Percentiles rank a stretch among this genome's conserved stretches.
Conservation (phyloP, 352 stramenopile species). For the Phytophthora uliginosa region DNA sequence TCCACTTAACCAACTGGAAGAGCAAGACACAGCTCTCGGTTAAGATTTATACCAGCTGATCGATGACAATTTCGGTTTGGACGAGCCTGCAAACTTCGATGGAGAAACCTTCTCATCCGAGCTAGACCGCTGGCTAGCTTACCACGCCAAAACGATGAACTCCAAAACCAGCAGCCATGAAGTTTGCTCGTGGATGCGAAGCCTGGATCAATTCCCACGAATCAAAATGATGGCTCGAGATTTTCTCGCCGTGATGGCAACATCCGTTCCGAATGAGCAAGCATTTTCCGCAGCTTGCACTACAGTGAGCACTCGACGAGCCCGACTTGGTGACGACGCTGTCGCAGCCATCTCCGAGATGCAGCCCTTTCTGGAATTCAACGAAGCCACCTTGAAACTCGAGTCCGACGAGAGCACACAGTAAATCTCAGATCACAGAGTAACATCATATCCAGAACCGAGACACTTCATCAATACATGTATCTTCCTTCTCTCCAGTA, state of each 20-base stretch:
- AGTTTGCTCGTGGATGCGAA: constrained; percentile 21
- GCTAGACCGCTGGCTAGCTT: constrained; percentile 17
- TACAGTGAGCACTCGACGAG: constrained; percentile 11
- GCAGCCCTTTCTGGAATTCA: constrained; percentile 19
- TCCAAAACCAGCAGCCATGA: constrained; percentile 10
- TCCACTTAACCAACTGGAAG: constrained; percentile 5
- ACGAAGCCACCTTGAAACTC: constrained; percentile 3
- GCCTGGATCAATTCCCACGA: constrained; percentile 7
- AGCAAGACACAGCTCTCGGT: constrained; percentile 5
- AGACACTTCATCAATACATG: too few relatives aligned
- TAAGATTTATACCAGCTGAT: constrained; percentile 7
- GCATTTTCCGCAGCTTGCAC: constrained; percentile 20
- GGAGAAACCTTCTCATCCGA: constrained; percentile 12
- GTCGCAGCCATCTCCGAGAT: constrained; percentile 19
- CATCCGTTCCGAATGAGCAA: constrained; percentile 27
- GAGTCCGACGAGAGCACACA: neutral
- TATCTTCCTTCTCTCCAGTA: too few relatives aligned
- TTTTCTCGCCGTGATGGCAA: constrained; percentile 27
- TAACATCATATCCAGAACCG: too few relatives aligned
- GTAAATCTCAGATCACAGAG: too few relatives aligned
- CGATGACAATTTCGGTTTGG: constrained; percentile 7
- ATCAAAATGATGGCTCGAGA: constrained; percentile 27
- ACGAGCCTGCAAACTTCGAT: neutral
- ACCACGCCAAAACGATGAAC: constrained; percentile 9
- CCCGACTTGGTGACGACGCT: constrained; percentile 23